phyloP scores from a whole-genome alignment of 2,329 filamentous ascomycete genomes.

The Venturia oleaginea region DNA sequence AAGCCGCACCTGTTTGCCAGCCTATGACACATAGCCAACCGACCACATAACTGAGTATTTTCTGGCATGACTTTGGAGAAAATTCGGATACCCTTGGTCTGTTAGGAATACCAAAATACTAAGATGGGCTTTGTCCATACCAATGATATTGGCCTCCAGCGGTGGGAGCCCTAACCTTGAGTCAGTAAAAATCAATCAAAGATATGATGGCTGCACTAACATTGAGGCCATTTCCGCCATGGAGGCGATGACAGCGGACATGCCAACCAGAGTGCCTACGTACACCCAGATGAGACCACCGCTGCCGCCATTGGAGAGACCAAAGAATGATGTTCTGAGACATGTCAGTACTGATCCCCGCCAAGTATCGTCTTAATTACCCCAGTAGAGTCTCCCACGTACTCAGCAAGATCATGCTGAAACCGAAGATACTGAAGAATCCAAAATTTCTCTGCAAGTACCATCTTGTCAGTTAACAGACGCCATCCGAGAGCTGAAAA shows the following conservation, averaged over 20 bases:
- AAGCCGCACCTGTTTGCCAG: slow-evolving; percentile 16
- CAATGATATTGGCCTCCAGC: too few species aligned
- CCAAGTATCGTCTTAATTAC: background rate
- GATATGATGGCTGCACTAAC: background rate
- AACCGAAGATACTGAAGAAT: slow-evolving; percentile 16
- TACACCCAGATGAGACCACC: slow-evolving; percentile 14
- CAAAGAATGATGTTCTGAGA: slow-evolving; percentile 10
- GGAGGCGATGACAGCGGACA: slow-evolving; percentile 13
- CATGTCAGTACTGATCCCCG: background rate
- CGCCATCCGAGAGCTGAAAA: background rate
- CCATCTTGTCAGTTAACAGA: background rate
- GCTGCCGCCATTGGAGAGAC: slow-evolving; percentile 15
- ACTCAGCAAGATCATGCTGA: slow-evolving; percentile 15
- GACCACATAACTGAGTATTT: slow-evolving; percentile 17
- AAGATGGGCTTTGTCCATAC: too few species aligned
- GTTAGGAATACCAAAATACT: too few species aligned
- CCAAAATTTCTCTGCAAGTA: slow-evolving; percentile 15
- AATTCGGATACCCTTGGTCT: slow-evolving; percentile 20
- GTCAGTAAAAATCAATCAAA: background rate
- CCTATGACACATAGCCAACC: slow-evolving; percentile 17
- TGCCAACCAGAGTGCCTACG: slow-evolving; percentile 10
- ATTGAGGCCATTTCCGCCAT: slow-evolving; percentile 18
- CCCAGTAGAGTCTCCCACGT: slow-evolving; percentile 15
- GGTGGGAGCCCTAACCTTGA: slow-evolving; percentile 10
- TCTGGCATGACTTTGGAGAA: slow-evolving; percentile 13